phyloP scores from a whole-genome alignment of 2,329 filamentous ascomycete species.

The Helotiales sp. region DNA sequence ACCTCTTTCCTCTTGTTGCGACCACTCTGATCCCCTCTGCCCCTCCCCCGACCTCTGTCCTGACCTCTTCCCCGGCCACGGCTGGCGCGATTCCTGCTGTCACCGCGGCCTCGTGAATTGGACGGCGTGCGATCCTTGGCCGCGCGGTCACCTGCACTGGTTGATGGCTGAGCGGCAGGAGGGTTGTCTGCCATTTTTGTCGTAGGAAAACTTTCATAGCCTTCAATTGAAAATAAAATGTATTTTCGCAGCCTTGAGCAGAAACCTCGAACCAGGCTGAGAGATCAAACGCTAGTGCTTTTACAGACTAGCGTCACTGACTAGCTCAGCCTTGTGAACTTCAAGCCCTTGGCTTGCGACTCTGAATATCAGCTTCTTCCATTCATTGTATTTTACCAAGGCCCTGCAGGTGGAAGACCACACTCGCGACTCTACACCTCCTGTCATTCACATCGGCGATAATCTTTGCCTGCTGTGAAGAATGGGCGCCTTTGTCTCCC shows the following conservation, averaged over 20 bases:
- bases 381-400: neutral
- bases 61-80: conserved; percentile 22
- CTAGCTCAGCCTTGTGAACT: neutral
- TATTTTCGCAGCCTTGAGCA: conserved; percentile 1
- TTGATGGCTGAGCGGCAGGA: conserved; percentile 15
- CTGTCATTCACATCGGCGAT: conserved; percentile 14
- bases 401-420: neutral
- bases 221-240: conserved; percentile 7
- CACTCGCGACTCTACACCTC: neutral
- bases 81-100: conserved; percentile 21
- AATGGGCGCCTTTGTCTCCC: conserved; percentile 21
- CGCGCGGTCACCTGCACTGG: neutral
- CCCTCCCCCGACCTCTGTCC: conserved; percentile 38
- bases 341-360: neutral
- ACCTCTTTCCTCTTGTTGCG: conserved; percentile 64
- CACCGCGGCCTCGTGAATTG: conserved; percentile 5
- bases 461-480: conserved; percentile 23
- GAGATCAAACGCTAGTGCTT: neutral
- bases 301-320: neutral
- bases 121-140: conserved; percentile 8
- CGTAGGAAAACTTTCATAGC: conserved; percentile 27
- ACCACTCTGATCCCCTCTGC: conserved; percentile 48
- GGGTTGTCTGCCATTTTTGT: conserved; percentile 30
- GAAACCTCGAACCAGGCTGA: neutral
- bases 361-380: neutral